Evolutionary conservation across 2,329 filamentous ascomycete species (phyloP).

Genomic region (Colletotrichum tropicicola): DNA sequence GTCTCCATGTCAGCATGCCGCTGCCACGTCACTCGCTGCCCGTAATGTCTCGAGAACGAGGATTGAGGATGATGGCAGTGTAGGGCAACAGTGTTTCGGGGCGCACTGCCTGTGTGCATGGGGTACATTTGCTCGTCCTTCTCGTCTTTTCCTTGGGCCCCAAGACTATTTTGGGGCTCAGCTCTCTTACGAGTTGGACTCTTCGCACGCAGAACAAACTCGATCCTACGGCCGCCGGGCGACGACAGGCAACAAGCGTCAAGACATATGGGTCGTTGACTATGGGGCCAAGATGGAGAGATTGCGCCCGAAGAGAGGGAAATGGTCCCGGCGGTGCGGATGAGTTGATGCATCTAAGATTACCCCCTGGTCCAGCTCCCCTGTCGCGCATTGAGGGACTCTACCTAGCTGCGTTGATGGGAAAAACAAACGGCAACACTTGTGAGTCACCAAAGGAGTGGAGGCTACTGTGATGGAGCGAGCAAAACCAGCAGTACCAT

Average conservation of each 20-base stretch:
- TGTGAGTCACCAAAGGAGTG: conserved; percentile 22
- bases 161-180: conserved; percentile 1
- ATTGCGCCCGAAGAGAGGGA: not conserved
- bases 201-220: not conserved
- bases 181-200: not conserved
- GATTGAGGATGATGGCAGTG: conserved; percentile 13
- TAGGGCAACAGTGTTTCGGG: conserved; percentile 1
- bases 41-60: not conserved
- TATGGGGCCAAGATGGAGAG: conserved; percentile 3
- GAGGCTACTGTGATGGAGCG: not conserved
- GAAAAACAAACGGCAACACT: conserved; percentile 12
- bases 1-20: not conserved
- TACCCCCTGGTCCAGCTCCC: not conserved
- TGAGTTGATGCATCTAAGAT: conserved; percentile 10
- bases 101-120: not conserved
- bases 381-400: not conserved
- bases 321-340: conserved; percentile 8
- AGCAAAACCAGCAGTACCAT: not conserved
- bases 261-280: conserved; percentile 1
- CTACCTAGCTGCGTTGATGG: not conserved
- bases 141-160: not conserved
- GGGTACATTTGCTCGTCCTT: not conserved
- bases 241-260: conserved; percentile 17
- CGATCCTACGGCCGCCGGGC: conserved; percentile 19
- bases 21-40: conserved; percentile 6